Percentiles rank a stretch among this genome's conserved stretches.
These are phyloP conservation scores for Boletellus deceptivus DNA, from an alignment of 1,284 basidiomycete species.

Conservation along the genomic window DNA sequence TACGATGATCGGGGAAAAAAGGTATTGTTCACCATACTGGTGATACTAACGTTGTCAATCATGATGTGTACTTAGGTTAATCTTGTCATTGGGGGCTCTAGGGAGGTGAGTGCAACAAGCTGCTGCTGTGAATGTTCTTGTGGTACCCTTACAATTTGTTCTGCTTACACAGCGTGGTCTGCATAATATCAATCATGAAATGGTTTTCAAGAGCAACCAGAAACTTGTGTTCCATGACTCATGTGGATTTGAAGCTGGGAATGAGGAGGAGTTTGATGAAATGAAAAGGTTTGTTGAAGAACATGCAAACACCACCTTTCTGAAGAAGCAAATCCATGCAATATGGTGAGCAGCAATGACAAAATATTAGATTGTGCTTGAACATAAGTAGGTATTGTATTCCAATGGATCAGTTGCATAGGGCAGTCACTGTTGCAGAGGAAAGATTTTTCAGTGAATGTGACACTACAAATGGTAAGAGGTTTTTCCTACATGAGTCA, in stretches of 20 bases:
- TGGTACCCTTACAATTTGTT: too few relatives aligned
- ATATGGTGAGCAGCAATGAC: neutral
- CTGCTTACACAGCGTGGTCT: too few relatives aligned
- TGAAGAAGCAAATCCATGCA: neutral
- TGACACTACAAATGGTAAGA: neutral
- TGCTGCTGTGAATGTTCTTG: too few relatives aligned
- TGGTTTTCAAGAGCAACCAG: neutral
- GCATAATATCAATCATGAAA: too few relatives aligned
- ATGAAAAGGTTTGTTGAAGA: neutral
- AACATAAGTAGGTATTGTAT: slow-evolving; percentile 1
- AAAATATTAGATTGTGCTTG: neutral
- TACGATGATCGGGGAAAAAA: too few relatives aligned
- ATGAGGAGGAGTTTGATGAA: neutral
- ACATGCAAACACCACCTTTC: neutral
- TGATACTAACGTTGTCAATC: too few relatives aligned
- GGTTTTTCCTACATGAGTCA: neutral
- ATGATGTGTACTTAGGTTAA: too few relatives aligned
- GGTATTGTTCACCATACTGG: too few relatives aligned
- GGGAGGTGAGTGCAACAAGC: too few relatives aligned
- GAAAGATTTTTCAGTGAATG: slow-evolving; percentile 2
- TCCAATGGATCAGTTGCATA: neutral
- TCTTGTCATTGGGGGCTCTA: too few relatives aligned
- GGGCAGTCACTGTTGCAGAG: neutral
- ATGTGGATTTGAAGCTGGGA: too few relatives aligned
- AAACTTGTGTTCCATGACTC: slow-evolving; percentile 1